Evolutionary conservation across 2,329 filamentous ascomycete genomes (phyloP).

Genomic region (Aspergillus aculeatinus): DNA sequence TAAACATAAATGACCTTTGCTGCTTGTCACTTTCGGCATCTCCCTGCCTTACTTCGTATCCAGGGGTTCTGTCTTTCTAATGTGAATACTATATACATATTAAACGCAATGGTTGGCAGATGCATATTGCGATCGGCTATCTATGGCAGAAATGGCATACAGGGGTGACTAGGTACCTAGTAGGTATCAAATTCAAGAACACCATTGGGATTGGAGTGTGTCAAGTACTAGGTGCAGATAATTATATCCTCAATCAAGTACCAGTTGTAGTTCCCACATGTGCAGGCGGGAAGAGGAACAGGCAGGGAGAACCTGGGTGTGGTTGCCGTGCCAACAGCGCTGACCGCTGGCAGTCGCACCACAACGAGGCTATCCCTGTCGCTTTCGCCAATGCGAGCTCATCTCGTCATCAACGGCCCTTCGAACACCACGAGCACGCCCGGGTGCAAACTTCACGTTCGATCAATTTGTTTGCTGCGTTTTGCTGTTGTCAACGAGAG

Average conservation of each 20-base stretch:
- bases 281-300: background rate
- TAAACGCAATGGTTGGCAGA: background rate
- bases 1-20: too few relatives aligned
- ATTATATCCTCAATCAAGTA: too few relatives aligned
- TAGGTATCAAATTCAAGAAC: too few relatives aligned
- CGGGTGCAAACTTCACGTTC: background rate
- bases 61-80: too few relatives aligned
- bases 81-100: too few relatives aligned
- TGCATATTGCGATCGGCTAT: too few relatives aligned
- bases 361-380: conserved; percentile 17
- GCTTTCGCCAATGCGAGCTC: background rate
- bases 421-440: background rate
- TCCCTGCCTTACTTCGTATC: too few relatives aligned
- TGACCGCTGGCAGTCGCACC: conserved; percentile 19
- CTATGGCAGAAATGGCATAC: background rate
- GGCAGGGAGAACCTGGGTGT: background rate
- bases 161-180: background rate
- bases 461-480: too few relatives aligned
- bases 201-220: too few relatives aligned
- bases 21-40: too few relatives aligned
- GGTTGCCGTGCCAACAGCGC: conserved; percentile 29
- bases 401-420: background rate
- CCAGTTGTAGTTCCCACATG: background rate
- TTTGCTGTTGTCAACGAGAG: background rate
- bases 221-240: too few relatives aligned